Conservation (phyloP, 2,329 filamentous ascomycete species). For the Torrubiella hemipterigena region DNA sequence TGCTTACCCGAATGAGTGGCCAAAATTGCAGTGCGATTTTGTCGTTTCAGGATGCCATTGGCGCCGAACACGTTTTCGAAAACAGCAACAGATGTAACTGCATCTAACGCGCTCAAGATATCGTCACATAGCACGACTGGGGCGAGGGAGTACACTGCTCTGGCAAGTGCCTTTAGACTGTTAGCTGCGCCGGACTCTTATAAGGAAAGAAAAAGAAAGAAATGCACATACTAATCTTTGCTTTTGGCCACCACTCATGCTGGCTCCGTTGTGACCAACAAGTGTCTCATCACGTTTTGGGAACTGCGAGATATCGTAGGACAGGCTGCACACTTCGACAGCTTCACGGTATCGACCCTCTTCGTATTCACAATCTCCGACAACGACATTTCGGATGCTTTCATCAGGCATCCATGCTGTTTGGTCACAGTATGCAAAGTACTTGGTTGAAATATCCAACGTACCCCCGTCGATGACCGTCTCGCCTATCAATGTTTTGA, state of each 20-base stretch:
- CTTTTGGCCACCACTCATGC: slow-evolving; percentile 14
- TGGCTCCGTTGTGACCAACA: slow-evolving; percentile 10
- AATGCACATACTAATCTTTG: slow-evolving; percentile 10
- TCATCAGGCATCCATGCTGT: slow-evolving; percentile 11
- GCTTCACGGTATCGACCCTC: slow-evolving; percentile 10
- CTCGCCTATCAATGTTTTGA: slow-evolving; percentile 10
- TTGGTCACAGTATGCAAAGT: slow-evolving; percentile 11
- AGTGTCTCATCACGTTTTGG: slow-evolving; percentile 9
- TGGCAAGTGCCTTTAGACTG: slow-evolving; percentile 10
- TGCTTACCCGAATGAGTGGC: slow-evolving; percentile 14
- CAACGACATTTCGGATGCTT: slow-evolving; percentile 11
- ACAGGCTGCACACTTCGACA: slow-evolving; percentile 7
- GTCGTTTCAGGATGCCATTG: slow-evolving; percentile 14
- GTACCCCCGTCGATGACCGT: slow-evolving; percentile 3
- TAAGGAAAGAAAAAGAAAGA: not conserved
- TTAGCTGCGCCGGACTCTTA: not conserved
- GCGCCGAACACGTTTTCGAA: slow-evolving; percentile 20
- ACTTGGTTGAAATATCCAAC: slow-evolving; percentile 3
- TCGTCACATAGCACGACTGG: slow-evolving; percentile 18
- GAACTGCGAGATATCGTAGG: slow-evolving; percentile 9
- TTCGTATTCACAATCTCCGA: slow-evolving; percentile 8
- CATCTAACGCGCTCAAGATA: slow-evolving; percentile 20
- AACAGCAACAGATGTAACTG: slow-evolving; percentile 22
- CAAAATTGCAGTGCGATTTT: slow-evolving; percentile 12
- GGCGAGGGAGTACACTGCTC: slow-evolving; percentile 11